These are phyloP conservation scores for Mycena amicta DNA, from an alignment of 768 basidiomycete species.

Conservation along the genomic window DNA sequence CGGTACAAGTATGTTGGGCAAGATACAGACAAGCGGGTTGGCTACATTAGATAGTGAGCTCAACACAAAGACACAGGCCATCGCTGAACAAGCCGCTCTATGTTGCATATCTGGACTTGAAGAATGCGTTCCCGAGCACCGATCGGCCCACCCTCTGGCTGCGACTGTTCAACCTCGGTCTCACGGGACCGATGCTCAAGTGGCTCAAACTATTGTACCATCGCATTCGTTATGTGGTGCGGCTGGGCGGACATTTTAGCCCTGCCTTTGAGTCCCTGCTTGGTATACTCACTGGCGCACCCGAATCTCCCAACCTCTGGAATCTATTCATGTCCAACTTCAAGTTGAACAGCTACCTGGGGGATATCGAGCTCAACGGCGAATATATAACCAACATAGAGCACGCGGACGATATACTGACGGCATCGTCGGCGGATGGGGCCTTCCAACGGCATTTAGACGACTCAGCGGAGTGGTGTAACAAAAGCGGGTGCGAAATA, in stretches of 20 bases:
- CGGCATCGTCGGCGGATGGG: neutral
- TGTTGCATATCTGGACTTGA: too few species aligned
- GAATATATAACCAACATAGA: neutral
- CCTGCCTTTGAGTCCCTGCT: neutral
- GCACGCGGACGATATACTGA: neutral
- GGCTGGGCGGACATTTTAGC: neutral
- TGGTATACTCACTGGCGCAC: slow-evolving; percentile 1
- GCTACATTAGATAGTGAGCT: too few species aligned
- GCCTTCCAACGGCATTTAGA: neutral
- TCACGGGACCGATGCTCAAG: too few species aligned
- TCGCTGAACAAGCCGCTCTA: too few species aligned
- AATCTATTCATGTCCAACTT: slow-evolving; percentile 6
- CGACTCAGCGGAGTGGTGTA: neutral
- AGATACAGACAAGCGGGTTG: too few species aligned
- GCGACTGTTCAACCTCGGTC: too few species aligned
- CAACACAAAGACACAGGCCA: too few species aligned
- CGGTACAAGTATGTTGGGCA: too few species aligned
- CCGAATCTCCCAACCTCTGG: neutral
- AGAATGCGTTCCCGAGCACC: too few species aligned
- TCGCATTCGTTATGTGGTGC: neutral
- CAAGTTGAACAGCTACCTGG: neutral
- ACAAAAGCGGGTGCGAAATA: neutral
- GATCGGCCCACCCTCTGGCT: too few species aligned
- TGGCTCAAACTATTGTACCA: too few species aligned
- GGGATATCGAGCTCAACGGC: neutral